These are phyloP conservation scores for Aspergillus sp. DNA, from an alignment of 2,329 filamentous ascomycete species.

Conservation along the genomic window DNA sequence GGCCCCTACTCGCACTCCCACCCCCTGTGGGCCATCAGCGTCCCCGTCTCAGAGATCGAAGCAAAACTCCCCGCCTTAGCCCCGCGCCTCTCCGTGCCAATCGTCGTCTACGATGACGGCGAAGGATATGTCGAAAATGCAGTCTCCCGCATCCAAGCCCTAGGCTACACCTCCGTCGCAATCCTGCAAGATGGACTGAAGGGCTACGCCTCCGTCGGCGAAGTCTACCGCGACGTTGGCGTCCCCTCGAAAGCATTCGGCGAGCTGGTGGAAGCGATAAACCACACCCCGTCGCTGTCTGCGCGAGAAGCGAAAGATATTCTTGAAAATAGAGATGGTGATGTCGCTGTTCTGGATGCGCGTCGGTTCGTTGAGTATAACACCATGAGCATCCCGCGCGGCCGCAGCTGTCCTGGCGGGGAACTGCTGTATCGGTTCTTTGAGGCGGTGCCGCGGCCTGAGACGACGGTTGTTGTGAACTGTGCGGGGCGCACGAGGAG, in stretches of 20 bases:
- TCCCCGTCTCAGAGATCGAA: not conserved
- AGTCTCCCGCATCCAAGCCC: not conserved
- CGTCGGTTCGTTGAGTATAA: not conserved
- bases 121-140: not conserved
- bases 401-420: not conserved
- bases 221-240: constrained; percentile 2
- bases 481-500: not conserved
- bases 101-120: constrained; percentile 1
- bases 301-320: not conserved
- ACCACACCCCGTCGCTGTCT: not conserved
- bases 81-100: not conserved
- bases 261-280: not conserved
- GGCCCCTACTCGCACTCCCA: constrained; percentile 1
- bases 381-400: constrained; percentile 3
- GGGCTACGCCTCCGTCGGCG: not conserved
- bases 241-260: constrained; percentile 2
- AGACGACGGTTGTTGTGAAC: not conserved
- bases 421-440: constrained; percentile 4
- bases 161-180: not conserved
- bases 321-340: not conserved
- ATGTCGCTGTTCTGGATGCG: constrained; percentile 1
- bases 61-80: not conserved
- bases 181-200: not conserved
- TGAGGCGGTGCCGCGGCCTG: not conserved
- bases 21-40: constrained; percentile 1